A percentile compares a stretch with the other conserved stretches of the same genome.
Conservation (phyloP, 108 stramenopile genomes). For the Chaetoceros muelleri region DNA sequence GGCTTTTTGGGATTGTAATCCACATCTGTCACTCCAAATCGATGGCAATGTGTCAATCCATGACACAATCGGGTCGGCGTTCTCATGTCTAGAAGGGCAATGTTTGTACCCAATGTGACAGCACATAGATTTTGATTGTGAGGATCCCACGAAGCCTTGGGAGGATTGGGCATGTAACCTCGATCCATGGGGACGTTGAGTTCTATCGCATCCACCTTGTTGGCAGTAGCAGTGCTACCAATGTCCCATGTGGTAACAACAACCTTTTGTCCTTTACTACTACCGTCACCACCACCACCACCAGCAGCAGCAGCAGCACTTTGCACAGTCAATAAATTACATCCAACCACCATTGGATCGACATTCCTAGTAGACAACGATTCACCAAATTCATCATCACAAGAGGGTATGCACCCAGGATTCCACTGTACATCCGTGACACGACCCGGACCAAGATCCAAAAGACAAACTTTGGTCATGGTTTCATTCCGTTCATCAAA, state of each 20-base stretch:
- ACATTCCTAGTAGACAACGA: no score
- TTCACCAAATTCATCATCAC: background rate
- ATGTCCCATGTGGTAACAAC: conserved; percentile 10
- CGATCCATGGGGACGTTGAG: background rate
- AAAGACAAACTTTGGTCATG: background rate
- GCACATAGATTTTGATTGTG: conserved; percentile 38
- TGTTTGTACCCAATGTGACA: conserved; percentile 17
- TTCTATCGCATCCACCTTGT: background rate
- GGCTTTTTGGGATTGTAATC: conserved; percentile 96
- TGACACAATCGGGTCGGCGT: conserved; percentile 48
- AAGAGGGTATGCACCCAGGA: background rate
- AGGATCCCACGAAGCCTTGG: conserved; percentile 75
- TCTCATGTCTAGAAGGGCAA: background rate
- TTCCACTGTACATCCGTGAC: background rate
- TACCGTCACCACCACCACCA: conserved; percentile 14
- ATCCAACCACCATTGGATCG: conserved; percentile 17
- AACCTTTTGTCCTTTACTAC: conserved; percentile 3
- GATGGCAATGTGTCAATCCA: conserved; percentile 40
- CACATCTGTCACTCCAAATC: conserved; percentile 64
- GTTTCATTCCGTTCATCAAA: background rate
- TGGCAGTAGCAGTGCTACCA: conserved; percentile 1
- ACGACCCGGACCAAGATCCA: background rate
- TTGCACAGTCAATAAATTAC: conserved; percentile 10
- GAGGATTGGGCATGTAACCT: conserved; percentile 18
- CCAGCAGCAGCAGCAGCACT: background rate